Percentiles rank a stretch among this genome's conserved stretches.
phyloP scores from a whole-genome alignment of 78 protist species.

The Speleostelium caveatum region DNA sequence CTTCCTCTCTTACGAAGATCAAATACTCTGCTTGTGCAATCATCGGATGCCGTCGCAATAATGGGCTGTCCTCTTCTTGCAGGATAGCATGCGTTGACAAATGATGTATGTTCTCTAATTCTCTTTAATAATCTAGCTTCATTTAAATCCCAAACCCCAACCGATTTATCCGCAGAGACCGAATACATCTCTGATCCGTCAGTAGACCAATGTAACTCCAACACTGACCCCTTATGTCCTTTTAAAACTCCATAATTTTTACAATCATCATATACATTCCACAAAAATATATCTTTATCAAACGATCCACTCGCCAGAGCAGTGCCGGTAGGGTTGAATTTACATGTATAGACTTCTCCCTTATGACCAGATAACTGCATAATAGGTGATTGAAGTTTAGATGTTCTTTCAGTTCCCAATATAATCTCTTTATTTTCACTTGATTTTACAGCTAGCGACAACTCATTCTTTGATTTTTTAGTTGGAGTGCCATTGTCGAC shows the following conservation, averaged over 20 bases:
- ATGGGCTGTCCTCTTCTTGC: slow-evolving; percentile 63
- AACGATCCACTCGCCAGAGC: slow-evolving; percentile 75
- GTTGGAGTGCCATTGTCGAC: neutral
- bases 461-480: slow-evolving; percentile 34
- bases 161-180: slow-evolving; percentile 74
- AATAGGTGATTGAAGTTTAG: slow-evolving; percentile 79
- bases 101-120: slow-evolving; percentile 70
- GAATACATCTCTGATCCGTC: slow-evolving; percentile 50
- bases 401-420: slow-evolving; percentile 84
- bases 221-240: slow-evolving; percentile 87
- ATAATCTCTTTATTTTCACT: slow-evolving; percentile 44
- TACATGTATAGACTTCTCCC: slow-evolving; percentile 69
- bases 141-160: slow-evolving; percentile 84
- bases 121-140: slow-evolving; percentile 71
- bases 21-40: slow-evolving; percentile 68
- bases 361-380: slow-evolving; percentile 84
- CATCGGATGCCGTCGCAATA: slow-evolving; percentile 78
- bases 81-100: slow-evolving; percentile 80
- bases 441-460: neutral
- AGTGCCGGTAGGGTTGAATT: slow-evolving; percentile 79
- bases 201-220: slow-evolving; percentile 82
- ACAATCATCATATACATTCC: slow-evolving; percentile 87
- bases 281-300: slow-evolving; percentile 84
- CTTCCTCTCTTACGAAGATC: slow-evolving; percentile 61
- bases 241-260: slow-evolving; percentile 80